Evolutionary conservation across 169 alveolate genomes (phyloP).

Genomic region (Amoebophrya sp.): DNA sequence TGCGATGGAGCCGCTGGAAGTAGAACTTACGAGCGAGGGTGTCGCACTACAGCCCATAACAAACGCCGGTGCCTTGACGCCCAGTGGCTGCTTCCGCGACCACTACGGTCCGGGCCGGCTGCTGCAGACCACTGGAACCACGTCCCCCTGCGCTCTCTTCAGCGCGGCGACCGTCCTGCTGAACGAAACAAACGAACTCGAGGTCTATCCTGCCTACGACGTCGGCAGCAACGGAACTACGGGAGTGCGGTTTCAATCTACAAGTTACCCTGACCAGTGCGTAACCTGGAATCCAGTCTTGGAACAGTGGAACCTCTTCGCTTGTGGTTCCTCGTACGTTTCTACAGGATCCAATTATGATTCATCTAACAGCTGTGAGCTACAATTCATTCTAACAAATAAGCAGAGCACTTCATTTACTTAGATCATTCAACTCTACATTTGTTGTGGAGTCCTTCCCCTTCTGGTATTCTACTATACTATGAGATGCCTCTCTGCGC

Average conservation of each 20-base stretch:
- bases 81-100: slow-evolving; percentile 9
- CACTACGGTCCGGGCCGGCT: slow-evolving; percentile 11
- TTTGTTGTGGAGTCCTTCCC: too few species aligned
- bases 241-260: background rate
- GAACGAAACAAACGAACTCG: background rate
- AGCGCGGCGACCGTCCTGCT: background rate
- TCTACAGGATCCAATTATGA: background rate
- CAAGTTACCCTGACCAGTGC: background rate
- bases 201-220: background rate
- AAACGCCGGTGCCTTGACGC: background rate
- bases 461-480: background rate
- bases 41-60: background rate
- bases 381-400: too few species aligned
- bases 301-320: slow-evolving; percentile 5
- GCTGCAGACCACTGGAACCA: background rate
- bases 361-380: too few species aligned
- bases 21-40: background rate
- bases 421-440: too few species aligned
- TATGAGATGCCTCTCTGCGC: too few species aligned
- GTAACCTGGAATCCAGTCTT: background rate
- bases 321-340: background rate
- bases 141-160: background rate
- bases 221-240: background rate
- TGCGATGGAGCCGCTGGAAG: background rate
- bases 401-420: too few species aligned